phyloP scores from a whole-genome alignment of 202 grass and related monocot species.

The Schoenoplectus triqueter region DNA sequence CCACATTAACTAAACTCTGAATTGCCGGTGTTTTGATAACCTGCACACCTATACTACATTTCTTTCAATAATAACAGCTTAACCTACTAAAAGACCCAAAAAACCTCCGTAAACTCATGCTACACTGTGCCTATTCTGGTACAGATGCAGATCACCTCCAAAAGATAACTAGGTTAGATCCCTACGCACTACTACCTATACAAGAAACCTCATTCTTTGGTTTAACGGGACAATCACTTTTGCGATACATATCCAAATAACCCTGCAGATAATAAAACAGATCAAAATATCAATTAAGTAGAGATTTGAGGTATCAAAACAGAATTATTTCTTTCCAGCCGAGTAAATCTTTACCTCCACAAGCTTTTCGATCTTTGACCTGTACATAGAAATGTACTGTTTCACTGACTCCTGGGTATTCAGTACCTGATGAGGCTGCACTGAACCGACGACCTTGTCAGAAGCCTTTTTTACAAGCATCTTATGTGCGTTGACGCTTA shows the following conservation, averaged over 20 bases:
- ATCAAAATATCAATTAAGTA: slow-evolving; percentile 18
- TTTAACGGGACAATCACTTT: background rate
- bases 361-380: slow-evolving; percentile 42
- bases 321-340: background rate
- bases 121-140: background rate
- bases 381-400: slow-evolving; percentile 34
- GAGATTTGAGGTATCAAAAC: background rate
- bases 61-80: slow-evolving; percentile 11
- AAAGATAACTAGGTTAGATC: slow-evolving; percentile 32
- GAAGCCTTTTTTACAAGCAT: slow-evolving; percentile 45
- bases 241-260: slow-evolving; percentile 44
- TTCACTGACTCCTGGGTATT: slow-evolving; percentile 27
- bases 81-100: slow-evolving; percentile 16
- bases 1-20: background rate
- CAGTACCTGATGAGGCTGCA: slow-evolving; percentile 42
- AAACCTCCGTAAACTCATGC: background rate
- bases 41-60: background rate
- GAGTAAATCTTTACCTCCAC: slow-evolving; percentile 39
- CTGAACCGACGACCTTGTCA: slow-evolving; percentile 41
- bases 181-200: slow-evolving; percentile 37
- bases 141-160: background rate
- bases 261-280: slow-evolving; percentile 40
- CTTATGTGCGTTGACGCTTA: slow-evolving; percentile 46
- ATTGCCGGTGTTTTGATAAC: background rate
- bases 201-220: slow-evolving; percentile 31